Evolutionary conservation across 345 rosid genomes (phyloP), one percentile per base, ranked within the genome.

Genomic region (Chamaenerion angustifolium): DNA sequence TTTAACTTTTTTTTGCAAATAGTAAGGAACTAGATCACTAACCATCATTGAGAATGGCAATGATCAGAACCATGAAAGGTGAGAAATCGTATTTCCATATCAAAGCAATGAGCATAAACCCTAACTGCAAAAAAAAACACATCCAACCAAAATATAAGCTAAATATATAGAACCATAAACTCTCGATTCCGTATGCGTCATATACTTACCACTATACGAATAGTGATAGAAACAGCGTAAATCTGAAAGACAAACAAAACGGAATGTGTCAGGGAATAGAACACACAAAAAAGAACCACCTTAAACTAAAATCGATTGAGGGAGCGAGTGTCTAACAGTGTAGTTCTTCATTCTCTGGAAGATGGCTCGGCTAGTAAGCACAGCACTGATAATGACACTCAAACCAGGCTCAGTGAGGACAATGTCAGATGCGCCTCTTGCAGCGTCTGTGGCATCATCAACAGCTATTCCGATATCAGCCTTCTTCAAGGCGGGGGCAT

Each of bases 381-480:
- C 95, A 12, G 94, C 97, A 65, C 90, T 82, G 15, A 89, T 77
- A 61, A 89, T 85, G 46, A 89, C 97, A 55, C 97, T 89, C 46
- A 85, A 64, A 43, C 97, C 97, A n/a, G 90, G 81, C 67, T 89
- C 97, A 42, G 95, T 85, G 42, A 89, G 94, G 58, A 89, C 97
- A 49, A 89, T 89, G 60, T 89, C 97, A 45, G 97, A 89, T 43
- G 95, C 97, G 25, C 88, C 16, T 65, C 95, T 71, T 23, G 97
- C 97, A 51, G 97, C 97, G 70, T 89, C 97, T 23, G 97, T 89
- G 56, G 97, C 94, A 72, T 85, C 95, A 44, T 82, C 82, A 46
- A 89, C 97, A 15, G 95, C 97, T 52, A 89, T 85, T n/a, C 97
- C 97, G 12, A 89, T 85, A 68, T 89, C 97, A 11, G 97, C 94